phyloP scores from a whole-genome alignment of 2,329 filamentous ascomycete species.

The Aulographum hederae region DNA sequence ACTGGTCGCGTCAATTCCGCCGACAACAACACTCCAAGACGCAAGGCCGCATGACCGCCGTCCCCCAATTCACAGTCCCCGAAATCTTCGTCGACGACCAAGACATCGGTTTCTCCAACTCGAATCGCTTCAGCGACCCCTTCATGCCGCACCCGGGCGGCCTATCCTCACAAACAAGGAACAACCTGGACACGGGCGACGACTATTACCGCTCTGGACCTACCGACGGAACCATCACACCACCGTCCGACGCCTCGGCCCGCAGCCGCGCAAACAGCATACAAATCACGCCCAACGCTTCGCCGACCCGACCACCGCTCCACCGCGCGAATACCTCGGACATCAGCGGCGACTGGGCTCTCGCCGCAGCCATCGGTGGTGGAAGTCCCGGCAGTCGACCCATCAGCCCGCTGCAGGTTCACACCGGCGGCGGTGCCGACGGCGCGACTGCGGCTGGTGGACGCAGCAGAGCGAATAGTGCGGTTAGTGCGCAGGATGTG shows the following conservation, averaged over 20 bases:
- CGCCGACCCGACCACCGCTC: conserved; percentile 1
- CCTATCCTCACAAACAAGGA: neutral
- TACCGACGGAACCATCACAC: conserved; percentile 3
- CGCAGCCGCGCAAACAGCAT: conserved; percentile 3
- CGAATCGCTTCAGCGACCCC: neutral
- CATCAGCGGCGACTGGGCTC: neutral
- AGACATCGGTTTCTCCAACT: conserved; percentile 14
- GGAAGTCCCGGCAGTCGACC: neutral
- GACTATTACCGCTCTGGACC: neutral
- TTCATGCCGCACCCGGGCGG: neutral
- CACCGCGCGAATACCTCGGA: neutral
- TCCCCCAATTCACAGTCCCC: conserved; percentile 69
- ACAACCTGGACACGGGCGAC: neutral
- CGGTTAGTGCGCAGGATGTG: conserved; percentile 58
- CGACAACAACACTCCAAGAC: conserved; percentile 54
- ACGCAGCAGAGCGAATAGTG: conserved; percentile 45
- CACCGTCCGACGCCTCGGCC: neutral
- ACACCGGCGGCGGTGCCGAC: conserved; percentile 2
- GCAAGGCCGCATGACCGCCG: conserved; percentile 54
- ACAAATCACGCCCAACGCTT: conserved; percentile 4
- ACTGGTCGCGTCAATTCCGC: conserved; percentile 72
- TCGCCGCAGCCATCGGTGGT: neutral
- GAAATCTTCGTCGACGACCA: conserved; percentile 83
- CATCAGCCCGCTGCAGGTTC: neutral
- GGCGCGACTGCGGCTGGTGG: conserved; percentile 2